Base-by-base conservation (phyloP, 2,329 filamentous ascomycete species). In the Penicillium sp. region DNA sequence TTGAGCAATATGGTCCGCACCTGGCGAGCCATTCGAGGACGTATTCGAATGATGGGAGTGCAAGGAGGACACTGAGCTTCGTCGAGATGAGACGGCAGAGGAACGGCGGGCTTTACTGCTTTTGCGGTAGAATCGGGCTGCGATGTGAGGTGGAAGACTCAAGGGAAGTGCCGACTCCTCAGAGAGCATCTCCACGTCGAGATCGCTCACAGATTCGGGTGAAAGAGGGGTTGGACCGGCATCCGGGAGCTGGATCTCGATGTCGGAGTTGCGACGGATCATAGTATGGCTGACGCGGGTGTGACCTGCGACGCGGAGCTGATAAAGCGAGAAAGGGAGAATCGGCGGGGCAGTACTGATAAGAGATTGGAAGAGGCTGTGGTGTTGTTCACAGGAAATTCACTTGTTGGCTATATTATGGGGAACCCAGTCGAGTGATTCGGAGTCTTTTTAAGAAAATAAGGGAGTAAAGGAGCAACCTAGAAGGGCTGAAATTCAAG, bases 61-160 rank as follows among this genome's bases (percentile, higher is more conserved):
- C 24, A 78, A 72, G 2, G 81, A 84, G 21, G 81, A 83, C 4
- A 83, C 70, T 8, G 81, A 84, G 64, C 81, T 83, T 53, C 81
- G 77, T 54, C 81, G 79, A 39, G 81, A 84, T 7, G 81, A 83
- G 41, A 78, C 72, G 12, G 77, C 77, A 10, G 81, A 83, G 26
- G 80, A 80, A 64, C 79, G 81, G 47, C 77, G 74, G 45, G 74
- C 77, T 50, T 71, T 72, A 60, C 69, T 76, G 42, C 75, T 69
- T 51, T 76, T 69, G 31, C 69, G 74, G 63, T 79, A 79, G 68
- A 84, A 81, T 59, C 81, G 80, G 53, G 80, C 80, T 57, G 80
- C 79, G 57, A 84, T 77, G 56, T 80, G 78, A 45, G 81, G 72
- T 13, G 81, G 81, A 31, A 80, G 77, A 43, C 74, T 71, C 53